phyloP scores from a whole-genome alignment of 2,329 filamentous ascomycete species.

The Cryphonectria radicalis region DNA sequence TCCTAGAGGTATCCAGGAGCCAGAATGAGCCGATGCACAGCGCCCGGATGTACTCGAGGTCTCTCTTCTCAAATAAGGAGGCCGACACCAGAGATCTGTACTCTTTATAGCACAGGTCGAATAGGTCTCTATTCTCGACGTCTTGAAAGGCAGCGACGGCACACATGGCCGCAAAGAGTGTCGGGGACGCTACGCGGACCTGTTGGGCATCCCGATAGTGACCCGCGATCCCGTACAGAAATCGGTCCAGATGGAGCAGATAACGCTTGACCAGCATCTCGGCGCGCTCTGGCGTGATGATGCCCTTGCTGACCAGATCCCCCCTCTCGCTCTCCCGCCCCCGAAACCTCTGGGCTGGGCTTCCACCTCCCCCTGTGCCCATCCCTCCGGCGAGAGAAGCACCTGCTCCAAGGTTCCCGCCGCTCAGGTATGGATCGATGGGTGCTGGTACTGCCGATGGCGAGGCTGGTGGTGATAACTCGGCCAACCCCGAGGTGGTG shows the following conservation, averaged over 20 bases:
- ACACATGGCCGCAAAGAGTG: slow-evolving; percentile 9
- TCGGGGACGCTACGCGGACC: neutral
- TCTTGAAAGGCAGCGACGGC: slow-evolving; percentile 5
- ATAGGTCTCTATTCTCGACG: neutral
- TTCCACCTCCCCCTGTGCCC: neutral
- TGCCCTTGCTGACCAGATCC: slow-evolving; percentile 6
- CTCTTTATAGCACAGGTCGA: neutral
- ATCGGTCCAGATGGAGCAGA: slow-evolving; percentile 2
- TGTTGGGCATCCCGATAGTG: slow-evolving; percentile 1
- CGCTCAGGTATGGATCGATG: slow-evolving; percentile 10
- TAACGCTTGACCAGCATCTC: slow-evolving; percentile 3
- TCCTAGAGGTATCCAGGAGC: slow-evolving; percentile 15
- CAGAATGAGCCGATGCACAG: slow-evolving; percentile 27
- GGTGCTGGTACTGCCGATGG: slow-evolving; percentile 2
- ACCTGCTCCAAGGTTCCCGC: neutral
- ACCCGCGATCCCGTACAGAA: slow-evolving; percentile 10
- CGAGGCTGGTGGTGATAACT: slow-evolving; percentile 9
- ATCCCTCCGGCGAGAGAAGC: neutral
- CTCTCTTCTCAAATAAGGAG: slow-evolving; percentile 14
- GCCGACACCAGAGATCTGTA: neutral
- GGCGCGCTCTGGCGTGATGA: slow-evolving; percentile 2
- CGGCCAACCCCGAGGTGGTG: neutral
- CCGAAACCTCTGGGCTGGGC: neutral
- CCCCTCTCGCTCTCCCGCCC: neutral
- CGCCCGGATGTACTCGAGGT: slow-evolving; percentile 19